Evolutionary conservation across 1,139 yeast genomes (phyloP), one percentile per base, ranked within the genome.

Genomic region (Geotrichum reessii): DNA sequence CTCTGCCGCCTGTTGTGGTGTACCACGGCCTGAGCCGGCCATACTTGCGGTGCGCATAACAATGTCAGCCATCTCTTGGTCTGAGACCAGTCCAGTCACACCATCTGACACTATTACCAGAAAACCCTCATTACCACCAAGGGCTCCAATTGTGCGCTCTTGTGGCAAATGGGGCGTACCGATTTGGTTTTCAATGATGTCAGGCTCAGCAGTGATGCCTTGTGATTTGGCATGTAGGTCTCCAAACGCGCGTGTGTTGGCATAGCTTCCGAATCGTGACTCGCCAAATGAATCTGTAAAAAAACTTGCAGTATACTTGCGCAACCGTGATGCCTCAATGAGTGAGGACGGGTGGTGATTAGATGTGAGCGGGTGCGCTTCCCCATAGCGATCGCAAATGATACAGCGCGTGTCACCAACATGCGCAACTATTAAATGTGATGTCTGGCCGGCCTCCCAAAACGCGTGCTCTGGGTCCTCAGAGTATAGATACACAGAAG

Each of bases 381-480:
- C 76, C 1, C 99, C 98, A 61, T 78, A 74, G 60, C 79, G 79
- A 60, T 75, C 77, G 47, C 70, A 65, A 25, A 93, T 68, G 5
- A 93, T 80, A n/a, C 96, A 92, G 63, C 89, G 80, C 2, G 97
- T 88, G 69, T 93, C 99, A 2, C 99, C 99, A n/a, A 92, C 86
- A 70, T 93, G 99, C 1, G 95, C 93, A 24, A 92, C 81, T 0
- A 89, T 80, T 47, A 93, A 73, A 66, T 84, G 84, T 33, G 90
- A 79, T 19, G 87, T 76, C n/a, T 89, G 85, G 25, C 78, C 76
- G 21, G 85, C 81, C 63, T 85, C 83, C 77, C 93, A 93, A 74
- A 81, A 91, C 66, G 80, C 84, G 61, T 79, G 76, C 47, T 76
- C 80, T 19, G 60, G 57, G 27, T 59, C 62, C 25, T 59, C 62